Evolutionary conservation across 179 eudicot species (phyloP), one percentile per base, ranked within the genome.

Genomic region (Gypsophila paniculata): DNA sequence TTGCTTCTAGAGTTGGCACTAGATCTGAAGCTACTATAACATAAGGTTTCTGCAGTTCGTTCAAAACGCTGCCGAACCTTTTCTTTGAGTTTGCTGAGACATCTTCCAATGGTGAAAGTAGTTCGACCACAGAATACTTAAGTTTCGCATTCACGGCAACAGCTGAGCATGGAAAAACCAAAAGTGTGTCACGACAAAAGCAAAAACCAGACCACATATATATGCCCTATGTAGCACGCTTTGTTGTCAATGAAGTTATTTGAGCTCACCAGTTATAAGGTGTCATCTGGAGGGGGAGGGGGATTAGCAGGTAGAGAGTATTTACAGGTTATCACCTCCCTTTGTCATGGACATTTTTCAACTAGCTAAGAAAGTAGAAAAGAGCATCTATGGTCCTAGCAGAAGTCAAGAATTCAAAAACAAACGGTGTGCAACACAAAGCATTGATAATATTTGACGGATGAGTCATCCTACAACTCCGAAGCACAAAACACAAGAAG

Each of bases 121-220:
- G 73, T 82, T 88, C 92, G 69, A 86, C 92, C 55, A 90, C 86
- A 17, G 87, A 85, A 77, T 90, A 90, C 49, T 75, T 83, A 76
- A 92, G 98, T 81, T 88, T 93, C 36, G 91, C 83, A 85, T 95
- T 95, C 72, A 95, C 98, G 23, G 98, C 99, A 75, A 93, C 91
- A 72, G 96, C 99, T 95, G 91, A 49, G 65, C 72, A 82, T 7
- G 13, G 49, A 73, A 44, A 60, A 74, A 22, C 74, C n/a, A 68
- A 72, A 6, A 55, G 14, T 32, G 60, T 51, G 60, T 68, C 5
- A 69, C 8, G 12, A 82, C 74, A 74, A 38, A 65, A 29, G 59
- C 38, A 65, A 54, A 48, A 54, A 65, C 64, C 14, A 75, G 48
- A 68, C 14, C 70, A 51, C 42, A 18, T 68, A 26, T 13, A 61